These are phyloP conservation scores for Gnomoniopsis smithogilvyi DNA, from an alignment of 2,329 filamentous ascomycete genomes.

Conservation along the genomic window DNA sequence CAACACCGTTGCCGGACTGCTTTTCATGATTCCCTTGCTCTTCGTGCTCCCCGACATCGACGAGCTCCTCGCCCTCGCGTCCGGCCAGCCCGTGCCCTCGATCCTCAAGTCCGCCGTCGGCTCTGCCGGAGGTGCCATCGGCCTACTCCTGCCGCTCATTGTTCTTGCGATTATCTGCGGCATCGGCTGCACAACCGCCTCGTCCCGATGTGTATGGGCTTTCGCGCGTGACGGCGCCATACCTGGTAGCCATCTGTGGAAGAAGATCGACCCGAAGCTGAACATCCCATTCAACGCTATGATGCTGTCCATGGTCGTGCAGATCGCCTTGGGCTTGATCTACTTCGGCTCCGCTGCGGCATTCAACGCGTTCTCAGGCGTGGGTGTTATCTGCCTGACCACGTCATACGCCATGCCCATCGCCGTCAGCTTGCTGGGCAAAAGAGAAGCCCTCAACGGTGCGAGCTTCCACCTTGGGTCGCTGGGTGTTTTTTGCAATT, in stretches of 20 bases:
- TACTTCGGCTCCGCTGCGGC: conserved; percentile 67
- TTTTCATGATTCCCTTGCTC: conserved; percentile 66
- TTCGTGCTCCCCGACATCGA: conserved; percentile 66
- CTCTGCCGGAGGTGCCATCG: conserved; percentile 58
- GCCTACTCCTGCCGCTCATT: conserved; percentile 60
- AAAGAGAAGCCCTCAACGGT: conserved; percentile 55
- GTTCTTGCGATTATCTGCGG: conserved; percentile 66
- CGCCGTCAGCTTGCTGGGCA: conserved; percentile 57
- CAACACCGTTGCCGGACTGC: conserved; percentile 63
- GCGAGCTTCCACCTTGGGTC: conserved; percentile 60
- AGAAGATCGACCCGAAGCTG: conserved; percentile 56
- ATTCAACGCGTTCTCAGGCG: conserved; percentile 71
- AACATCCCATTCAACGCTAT: conserved; percentile 69
- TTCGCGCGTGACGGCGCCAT: conserved; percentile 70
- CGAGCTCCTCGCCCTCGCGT: conserved; percentile 48
- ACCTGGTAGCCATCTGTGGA: conserved; percentile 60
- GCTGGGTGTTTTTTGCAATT: conserved; percentile 60
- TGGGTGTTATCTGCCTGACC: conserved; percentile 68
- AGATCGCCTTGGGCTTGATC: conserved; percentile 62
- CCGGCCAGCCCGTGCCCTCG: conserved; percentile 60
- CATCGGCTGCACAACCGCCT: conserved; percentile 66
- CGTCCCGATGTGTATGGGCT: conserved; percentile 66
- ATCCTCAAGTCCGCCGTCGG: conserved; percentile 64
- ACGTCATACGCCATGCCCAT: conserved; percentile 67
- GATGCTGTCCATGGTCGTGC: conserved; percentile 66